Evolutionary conservation across 169 alveolate species (phyloP).

Genomic region (Cryptosporidium sp.): DNA sequence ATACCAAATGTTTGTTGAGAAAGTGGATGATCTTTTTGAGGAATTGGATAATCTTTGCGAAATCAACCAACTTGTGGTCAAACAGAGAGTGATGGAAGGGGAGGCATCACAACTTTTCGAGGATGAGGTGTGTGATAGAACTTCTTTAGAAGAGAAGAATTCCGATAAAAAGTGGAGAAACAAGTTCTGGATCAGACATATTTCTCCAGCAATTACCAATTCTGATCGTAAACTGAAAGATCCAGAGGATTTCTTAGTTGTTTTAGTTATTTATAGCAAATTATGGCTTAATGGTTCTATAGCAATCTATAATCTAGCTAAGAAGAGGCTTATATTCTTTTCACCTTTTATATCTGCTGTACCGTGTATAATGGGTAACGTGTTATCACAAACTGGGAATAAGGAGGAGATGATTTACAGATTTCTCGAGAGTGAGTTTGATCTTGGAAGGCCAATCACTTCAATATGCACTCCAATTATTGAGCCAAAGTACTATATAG

Average conservation of each 20-base stretch:
- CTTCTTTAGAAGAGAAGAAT: neutral
- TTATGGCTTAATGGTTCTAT: constrained; percentile 53
- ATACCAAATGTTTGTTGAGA: neutral
- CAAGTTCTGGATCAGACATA: constrained; percentile 52
- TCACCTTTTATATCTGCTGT: constrained; percentile 65
- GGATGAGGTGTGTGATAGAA: neutral
- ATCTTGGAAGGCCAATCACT: constrained; percentile 68
- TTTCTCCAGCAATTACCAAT: constrained; percentile 18
- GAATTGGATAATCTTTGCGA: constrained; percentile 3
- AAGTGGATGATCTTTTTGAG: constrained; percentile 6
- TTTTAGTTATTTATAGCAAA: constrained; percentile 49
- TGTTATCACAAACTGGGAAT: neutral
- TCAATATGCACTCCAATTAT: constrained; percentile 39
- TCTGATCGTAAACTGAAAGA: neutral
- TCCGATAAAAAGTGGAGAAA: neutral
- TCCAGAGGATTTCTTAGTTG: constrained; percentile 2
- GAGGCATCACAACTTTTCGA: constrained; percentile 11
- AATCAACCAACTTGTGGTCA: constrained; percentile 1
- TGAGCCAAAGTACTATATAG: constrained; percentile 44
- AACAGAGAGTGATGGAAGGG: constrained; percentile 39
- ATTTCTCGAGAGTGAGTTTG: constrained; percentile 54
- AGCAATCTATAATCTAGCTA: constrained; percentile 31
- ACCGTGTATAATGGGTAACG: constrained; percentile 44
- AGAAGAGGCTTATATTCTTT: constrained; percentile 28
- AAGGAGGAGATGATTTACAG: constrained; percentile 40